Base-by-base conservation (phyloP, 495 filamentous ascomycete species). In the Cercophora sp. region DNA sequence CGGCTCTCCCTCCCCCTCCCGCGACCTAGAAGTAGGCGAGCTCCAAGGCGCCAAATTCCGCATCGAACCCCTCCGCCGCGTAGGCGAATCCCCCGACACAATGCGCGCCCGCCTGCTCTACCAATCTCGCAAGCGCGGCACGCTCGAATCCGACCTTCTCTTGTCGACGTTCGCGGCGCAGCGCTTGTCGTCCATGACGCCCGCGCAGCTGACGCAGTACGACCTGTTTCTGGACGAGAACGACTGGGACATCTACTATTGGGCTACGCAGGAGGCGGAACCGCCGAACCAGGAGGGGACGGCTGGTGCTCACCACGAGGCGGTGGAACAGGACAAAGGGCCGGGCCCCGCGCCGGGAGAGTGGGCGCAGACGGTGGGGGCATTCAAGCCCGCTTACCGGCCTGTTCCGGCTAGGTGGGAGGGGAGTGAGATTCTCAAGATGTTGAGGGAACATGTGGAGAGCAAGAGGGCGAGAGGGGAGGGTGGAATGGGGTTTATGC, bases 191-290 rank as follows among this genome's bases (percentile, higher is more conserved):
- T 67, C 70, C 39, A 96, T 98, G 92, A 79, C 77, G 0, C 70
- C 72, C 3, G 70, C 75, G 42, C 89, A 92, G 61, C 80, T 98
- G 49, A 65, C 79, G 53, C 83, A 94, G 68, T 97, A 91, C 73
- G 94, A 97, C 68, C 73, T 78, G 13, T 96, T 98, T 79, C 82
- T 98, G 40, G 93, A 98, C 73, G 93, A 98, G 70, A 97, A 97
- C 66, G 93, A 98, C 70, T 98, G 93, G 93, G 93, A 98, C 67
- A 97, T 98, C 53, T 98, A 98, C 76, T 98, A 98, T 79, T 98
- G 93, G 93, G 89, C 90, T 0, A 98, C 94, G n/a, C 94, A 98
- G 67, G 83, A 87, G 56, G 80, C 87, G 5, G 74, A 81, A 1
- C 64, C 73, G 0, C 78, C 64, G 15, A 0, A 51, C 54, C 44